A percentile compares a stretch with the other conserved stretches of the same genome.
phyloP scores from a whole-genome alignment of 495 filamentous ascomycete genomes.

The Beverwykella pulmonaria region DNA sequence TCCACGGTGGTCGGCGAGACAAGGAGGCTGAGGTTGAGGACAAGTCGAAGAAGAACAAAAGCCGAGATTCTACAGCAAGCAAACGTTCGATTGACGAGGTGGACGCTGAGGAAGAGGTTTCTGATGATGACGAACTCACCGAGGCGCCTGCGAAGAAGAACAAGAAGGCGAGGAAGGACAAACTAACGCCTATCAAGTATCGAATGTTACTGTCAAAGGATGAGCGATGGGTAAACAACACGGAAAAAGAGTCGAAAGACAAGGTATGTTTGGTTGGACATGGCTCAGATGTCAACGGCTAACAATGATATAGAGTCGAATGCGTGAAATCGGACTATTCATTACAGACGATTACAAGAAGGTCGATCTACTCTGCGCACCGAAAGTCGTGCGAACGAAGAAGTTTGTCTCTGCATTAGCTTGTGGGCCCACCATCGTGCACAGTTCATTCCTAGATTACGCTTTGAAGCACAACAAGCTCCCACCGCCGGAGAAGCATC shows the following conservation, averaged over 20 bases:
- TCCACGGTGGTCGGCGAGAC: conserved; percentile 69
- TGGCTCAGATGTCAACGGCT: background rate
- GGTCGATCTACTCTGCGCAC: conserved; percentile 86
- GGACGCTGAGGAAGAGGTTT: conserved; percentile 57
- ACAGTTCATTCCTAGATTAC: conserved; percentile 74
- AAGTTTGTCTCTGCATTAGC: conserved; percentile 92
- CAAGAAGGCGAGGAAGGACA: conserved; percentile 55
- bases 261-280: conserved; percentile 39
- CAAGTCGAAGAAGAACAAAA: conserved; percentile 33
- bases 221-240: conserved; percentile 70
- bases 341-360: conserved; percentile 71
- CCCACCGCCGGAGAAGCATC: conserved; percentile 61
- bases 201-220: conserved; percentile 78
- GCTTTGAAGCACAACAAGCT: conserved; percentile 66
- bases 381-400: conserved; percentile 78
- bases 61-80: conserved; percentile 35
- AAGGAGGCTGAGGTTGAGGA: conserved; percentile 45
- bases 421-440: conserved; percentile 70
- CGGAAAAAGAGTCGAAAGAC: conserved; percentile 73
- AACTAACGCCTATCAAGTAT: conserved; percentile 61
- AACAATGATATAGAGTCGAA: conserved; percentile 60
- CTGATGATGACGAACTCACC: conserved; percentile 46
- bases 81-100: conserved; percentile 62
- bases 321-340: conserved; percentile 81
- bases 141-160: conserved; percentile 57